Conservation (phyloP, 306 rosid species). For the Fragaria iinumae region DNA sequence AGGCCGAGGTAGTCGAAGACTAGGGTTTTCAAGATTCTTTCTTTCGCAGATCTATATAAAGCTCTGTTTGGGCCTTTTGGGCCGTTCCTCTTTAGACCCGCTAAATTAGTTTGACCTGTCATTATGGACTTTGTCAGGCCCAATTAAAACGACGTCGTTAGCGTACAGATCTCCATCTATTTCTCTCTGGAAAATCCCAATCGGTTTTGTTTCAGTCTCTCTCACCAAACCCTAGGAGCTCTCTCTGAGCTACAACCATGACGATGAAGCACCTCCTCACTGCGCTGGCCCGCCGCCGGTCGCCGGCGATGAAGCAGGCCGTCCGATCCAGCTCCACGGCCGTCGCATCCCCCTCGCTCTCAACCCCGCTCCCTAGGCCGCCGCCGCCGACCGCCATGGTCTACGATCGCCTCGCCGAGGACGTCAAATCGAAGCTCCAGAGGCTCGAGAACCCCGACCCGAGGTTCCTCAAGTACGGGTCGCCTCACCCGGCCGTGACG, state of each 20-base stretch:
- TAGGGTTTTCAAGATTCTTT: conserved; percentile 13
- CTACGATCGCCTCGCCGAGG: conserved; percentile 86
- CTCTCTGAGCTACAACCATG: conserved; percentile 44
- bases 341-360: conserved; percentile 22
- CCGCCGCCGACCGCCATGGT: conserved; percentile 79
- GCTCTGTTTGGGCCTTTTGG: background rate
- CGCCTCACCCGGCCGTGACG: conserved; percentile 58
- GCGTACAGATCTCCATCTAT: background rate
- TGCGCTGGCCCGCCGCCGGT: conserved; percentile 58
- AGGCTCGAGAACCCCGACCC: conserved; percentile 83
- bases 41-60: background rate
- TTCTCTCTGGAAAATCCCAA: background rate
- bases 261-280: conserved; percentile 68
- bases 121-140: background rate
- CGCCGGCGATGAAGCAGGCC: conserved; percentile 29
- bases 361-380: conserved; percentile 46
- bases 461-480: conserved; percentile 82
- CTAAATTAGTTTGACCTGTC: background rate
- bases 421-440: conserved; percentile 62
- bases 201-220: background rate
- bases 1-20: conserved; percentile 6
- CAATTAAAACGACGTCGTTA: conserved; percentile 1
- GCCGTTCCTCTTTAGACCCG: background rate
- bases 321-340: conserved; percentile 48
- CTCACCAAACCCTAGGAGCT: conserved; percentile 45